Percentiles rank a stretch among this genome's conserved stretches.
phyloP scores from a whole-genome alignment of 495 filamentous ascomycete species.

The Chaetomidium leptoderma region DNA sequence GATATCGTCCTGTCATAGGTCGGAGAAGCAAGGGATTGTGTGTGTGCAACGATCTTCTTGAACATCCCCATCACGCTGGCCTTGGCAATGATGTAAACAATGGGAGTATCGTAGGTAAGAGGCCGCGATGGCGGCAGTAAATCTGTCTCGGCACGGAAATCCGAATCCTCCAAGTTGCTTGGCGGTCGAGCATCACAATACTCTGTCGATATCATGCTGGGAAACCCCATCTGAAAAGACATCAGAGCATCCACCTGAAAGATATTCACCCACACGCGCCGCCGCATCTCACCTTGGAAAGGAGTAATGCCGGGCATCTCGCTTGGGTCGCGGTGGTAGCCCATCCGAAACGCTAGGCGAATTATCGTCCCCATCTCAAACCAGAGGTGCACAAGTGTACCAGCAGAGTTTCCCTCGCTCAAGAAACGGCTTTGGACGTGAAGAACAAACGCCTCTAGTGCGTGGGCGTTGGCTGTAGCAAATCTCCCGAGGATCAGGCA shows the following conservation, averaged over 20 bases:
- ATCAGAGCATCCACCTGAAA: conserved; percentile 2
- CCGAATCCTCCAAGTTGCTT: neutral
- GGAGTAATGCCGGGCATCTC: neutral
- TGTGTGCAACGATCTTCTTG: conserved; percentile 1
- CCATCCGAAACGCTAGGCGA: conserved; percentile 2
- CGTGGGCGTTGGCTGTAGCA: conserved; percentile 3
- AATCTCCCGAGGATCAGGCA: conserved; percentile 3
- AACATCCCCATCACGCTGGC: neutral
- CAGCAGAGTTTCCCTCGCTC: neutral
- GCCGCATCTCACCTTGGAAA: conserved; percentile 4
- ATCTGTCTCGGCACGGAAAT: neutral
- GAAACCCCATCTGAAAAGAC: conserved; percentile 6
- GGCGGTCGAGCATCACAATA: neutral
- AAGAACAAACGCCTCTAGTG: neutral
- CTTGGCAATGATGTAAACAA: conserved; percentile 5
- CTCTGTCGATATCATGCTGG: conserved; percentile 6
- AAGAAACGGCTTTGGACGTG: conserved; percentile 1
- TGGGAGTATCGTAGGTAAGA: neutral
- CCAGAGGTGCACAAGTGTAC: neutral
- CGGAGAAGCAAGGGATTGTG: neutral
- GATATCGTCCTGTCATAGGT: neutral
- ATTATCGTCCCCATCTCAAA: conserved; percentile 2
- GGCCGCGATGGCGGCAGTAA: neutral
- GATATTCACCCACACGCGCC: conserved; percentile 1
- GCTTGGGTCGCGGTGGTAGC: conserved; percentile 8